These are phyloP conservation scores for Nyctanthes arbortristis DNA, from an alignment of 257 asterid genomes.

Conservation along the genomic window DNA sequence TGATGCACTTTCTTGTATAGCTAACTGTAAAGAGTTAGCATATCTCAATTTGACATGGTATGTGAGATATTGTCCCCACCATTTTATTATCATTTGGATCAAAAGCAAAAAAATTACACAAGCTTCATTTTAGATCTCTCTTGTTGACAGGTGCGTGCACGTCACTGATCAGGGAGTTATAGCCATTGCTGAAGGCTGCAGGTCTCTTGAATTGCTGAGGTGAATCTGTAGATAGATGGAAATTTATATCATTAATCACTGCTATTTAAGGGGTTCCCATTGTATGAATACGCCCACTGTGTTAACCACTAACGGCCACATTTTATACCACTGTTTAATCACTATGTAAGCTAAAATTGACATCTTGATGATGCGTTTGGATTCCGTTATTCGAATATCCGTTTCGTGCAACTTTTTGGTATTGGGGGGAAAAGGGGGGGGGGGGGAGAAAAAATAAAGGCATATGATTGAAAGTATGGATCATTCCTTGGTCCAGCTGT, in stretches of 20 bases:
- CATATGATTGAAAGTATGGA: not conserved
- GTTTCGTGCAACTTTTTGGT: not conserved
- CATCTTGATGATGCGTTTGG: not conserved
- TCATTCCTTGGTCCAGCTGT: not conserved
- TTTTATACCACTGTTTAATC: not conserved
- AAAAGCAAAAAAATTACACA: conserved; percentile 6
- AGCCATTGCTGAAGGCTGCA: conserved; percentile 76
- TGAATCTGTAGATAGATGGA: conserved; percentile 21
- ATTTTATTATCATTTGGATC: conserved; percentile 6
- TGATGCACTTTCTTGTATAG: conserved; percentile 80
- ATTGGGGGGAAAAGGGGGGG: no score
- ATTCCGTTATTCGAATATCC: not conserved
- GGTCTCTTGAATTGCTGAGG: conserved; percentile 82
- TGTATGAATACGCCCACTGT: not conserved
- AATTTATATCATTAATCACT: conserved; percentile 4
- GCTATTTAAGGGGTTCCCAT: not conserved
- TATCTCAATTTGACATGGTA: conserved; percentile 88
- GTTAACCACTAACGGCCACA: not conserved
- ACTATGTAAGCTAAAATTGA: not conserved
- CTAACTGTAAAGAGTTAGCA: conserved; percentile 65
- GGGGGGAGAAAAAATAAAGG: not conserved
- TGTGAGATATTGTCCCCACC: conserved; percentile 21
- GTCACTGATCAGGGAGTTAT: conserved; percentile 78
- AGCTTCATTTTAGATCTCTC: conserved; percentile 21
- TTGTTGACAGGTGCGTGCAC: conserved; percentile 67